Base-by-base conservation (phyloP, 768 basidiomycete species). In the Xerocomus spinulosus region DNA sequence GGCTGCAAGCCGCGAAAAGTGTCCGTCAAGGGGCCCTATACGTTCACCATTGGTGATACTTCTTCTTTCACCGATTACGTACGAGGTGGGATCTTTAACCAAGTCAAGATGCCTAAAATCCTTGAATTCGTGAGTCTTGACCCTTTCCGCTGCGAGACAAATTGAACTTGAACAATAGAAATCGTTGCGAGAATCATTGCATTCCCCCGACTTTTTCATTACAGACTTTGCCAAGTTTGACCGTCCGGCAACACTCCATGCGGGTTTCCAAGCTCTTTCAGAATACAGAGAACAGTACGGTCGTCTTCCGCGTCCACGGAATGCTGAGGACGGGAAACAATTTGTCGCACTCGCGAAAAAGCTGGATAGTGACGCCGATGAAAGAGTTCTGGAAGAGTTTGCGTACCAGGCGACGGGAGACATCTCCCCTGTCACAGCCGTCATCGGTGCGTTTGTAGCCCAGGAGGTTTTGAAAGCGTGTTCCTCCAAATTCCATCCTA, bases 211-310 rank as follows among this genome's bases (percentile, higher is more conserved):
- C 57, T 81, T 80, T 61, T 88, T 96, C 73, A 81, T 97, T 56
- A 92, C 93, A 37, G 96, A 99, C 67, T 98, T 97, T 57, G 92
- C 89, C 60, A 98, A 99, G 68, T 97, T 92, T 57, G 94, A 97
- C 57, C 85, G 92, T 17, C 93, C 94, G 2, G 68, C 87, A 9
- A 83, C 88, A 5, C 82, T 98, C 9, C 96, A 98, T 66, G 85
- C 80, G 45, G 96, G 91, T 30, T 98, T 96, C 79, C 93, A 93
- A 66, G 93, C 95, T 5, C 77, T 99, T 35, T 88, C 87, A 0
- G 74, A 83, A 48, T 99, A 92, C 70, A 70, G 68, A 42, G 72
- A 78, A 35, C 72, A 85, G 59, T 56, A 84, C 42, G 74, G 79
- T 17, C 77, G 85, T 18, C 70, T 92, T 12, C 95, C 96, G 40